A percentile compares a stretch with the other conserved stretches of the same genome.
Conservation (phyloP, 345 rosid species). For the Dimocarpus longan region DNA sequence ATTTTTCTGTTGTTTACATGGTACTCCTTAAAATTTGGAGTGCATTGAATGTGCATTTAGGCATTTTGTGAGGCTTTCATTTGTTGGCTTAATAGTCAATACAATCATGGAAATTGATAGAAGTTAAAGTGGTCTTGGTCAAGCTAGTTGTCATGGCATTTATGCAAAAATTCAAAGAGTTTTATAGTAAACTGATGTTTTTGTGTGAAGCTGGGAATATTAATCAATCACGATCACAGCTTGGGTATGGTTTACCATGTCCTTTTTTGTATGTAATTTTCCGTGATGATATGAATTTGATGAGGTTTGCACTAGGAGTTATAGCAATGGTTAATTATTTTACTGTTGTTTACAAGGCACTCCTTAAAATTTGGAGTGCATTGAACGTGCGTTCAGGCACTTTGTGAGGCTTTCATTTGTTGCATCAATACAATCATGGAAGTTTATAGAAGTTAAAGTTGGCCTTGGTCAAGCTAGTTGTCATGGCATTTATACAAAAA, state of each 20-base stretch:
- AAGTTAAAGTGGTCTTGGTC: background rate
- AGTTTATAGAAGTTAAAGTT: background rate
- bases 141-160: background rate
- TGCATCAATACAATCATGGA: background rate
- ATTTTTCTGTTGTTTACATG: background rate
- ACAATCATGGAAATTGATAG: background rate
- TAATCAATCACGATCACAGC: slow-evolving; percentile 97
- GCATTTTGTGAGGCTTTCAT: background rate
- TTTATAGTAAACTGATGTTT: background rate
- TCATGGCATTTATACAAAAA: background rate
- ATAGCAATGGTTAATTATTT: background rate
- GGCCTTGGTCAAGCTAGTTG: background rate
- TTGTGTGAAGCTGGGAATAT: slow-evolving; percentile 86
- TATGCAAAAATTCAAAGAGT: slow-evolving; percentile 4
- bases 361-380: no score
- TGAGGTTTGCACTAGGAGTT: background rate
- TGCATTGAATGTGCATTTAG: no score
- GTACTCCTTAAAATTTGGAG: no score
- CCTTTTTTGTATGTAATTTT: background rate
- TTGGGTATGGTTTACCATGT: slow-evolving; percentile 63
- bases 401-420: background rate
- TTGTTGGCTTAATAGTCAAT: no score
- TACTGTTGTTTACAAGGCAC: background rate
- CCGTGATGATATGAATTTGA: slow-evolving; percentile 5
- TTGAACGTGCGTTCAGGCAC: no score